A percentile compares a stretch with the other conserved stretches of the same genome.
These are phyloP conservation scores for Aristolochia fimbriata DNA, from an alignment of 164 flowering plant genomes.

Conservation along the genomic window DNA sequence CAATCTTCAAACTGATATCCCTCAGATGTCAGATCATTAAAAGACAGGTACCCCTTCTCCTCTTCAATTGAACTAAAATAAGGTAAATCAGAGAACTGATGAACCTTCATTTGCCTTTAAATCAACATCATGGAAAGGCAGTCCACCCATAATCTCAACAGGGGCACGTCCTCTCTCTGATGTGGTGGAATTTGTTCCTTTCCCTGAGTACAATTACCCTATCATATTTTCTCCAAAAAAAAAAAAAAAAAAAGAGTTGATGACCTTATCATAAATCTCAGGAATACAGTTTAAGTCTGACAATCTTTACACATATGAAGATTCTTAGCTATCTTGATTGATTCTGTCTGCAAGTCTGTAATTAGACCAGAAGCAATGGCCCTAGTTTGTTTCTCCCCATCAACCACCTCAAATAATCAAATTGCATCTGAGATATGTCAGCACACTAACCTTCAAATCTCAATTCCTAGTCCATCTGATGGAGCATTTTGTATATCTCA, in stretches of 20 bases:
- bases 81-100: too few species aligned
- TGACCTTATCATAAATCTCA: conserved; percentile 17
- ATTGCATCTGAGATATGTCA: conserved; percentile 48
- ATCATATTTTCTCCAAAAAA: conserved; percentile 3
- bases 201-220: conserved; percentile 60
- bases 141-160: conserved; percentile 72
- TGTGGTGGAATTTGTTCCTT: conserved; percentile 65
- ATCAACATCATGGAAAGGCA: neutral
- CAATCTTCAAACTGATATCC: too few species aligned
- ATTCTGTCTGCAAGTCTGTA: conserved; percentile 28
- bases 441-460: conserved; percentile 65
- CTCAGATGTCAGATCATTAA: too few species aligned
- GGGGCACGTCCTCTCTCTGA: conserved; percentile 66
- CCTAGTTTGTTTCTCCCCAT: conserved; percentile 61
- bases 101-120: neutral
- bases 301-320: conserved; percentile 77
- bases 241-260: too few species aligned
- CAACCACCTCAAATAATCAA: conserved; percentile 58
- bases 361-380: conserved; percentile 73
- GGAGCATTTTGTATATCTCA: conserved; percentile 50
- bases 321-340: conserved; percentile 59
- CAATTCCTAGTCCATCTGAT: conserved; percentile 85
- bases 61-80: too few species aligned
- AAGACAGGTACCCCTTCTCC: too few species aligned
- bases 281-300: conserved; percentile 60